A percentile compares a stretch with the other conserved stretches of the same genome.
Evolutionary conservation across 108 stramenopile species (phyloP).

Genomic region (Pseudonitzschia pungens): DNA sequence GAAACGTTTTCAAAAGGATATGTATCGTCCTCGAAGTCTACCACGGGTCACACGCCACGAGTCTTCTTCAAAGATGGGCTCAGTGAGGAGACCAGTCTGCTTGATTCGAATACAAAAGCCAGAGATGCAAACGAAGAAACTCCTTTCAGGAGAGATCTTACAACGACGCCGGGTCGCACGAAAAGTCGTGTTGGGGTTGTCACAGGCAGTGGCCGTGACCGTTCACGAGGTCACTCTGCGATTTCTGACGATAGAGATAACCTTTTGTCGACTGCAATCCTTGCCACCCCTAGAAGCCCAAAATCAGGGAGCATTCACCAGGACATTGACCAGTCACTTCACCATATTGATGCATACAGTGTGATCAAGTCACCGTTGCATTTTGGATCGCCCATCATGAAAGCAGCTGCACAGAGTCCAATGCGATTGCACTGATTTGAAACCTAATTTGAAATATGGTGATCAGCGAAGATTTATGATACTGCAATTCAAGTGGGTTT

Average conservation of each 20-base stretch:
- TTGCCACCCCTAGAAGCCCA: slow-evolving; percentile 39
- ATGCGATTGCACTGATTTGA: slow-evolving; percentile 1
- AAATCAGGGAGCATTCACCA: slow-evolving; percentile 19
- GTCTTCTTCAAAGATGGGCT: slow-evolving; percentile 41
- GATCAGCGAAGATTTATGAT: too few species aligned
- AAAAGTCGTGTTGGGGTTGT: slow-evolving; percentile 24
- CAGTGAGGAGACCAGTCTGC: slow-evolving; percentile 17
- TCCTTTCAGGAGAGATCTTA: slow-evolving; percentile 3
- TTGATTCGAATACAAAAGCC: not conserved
- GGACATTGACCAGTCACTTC: slow-evolving; percentile 43
- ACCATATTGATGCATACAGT: slow-evolving; percentile 40
- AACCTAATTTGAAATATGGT: too few species aligned
- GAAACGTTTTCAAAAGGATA: slow-evolving; percentile 23
- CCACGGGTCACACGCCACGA: slow-evolving; percentile 24
- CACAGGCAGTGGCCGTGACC: slow-evolving; percentile 32
- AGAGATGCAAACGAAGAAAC: slow-evolving; percentile 23
- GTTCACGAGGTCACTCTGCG: slow-evolving; percentile 1
- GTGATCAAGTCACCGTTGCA: slow-evolving; percentile 36
- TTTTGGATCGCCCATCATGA: slow-evolving; percentile 36
- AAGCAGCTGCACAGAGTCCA: slow-evolving; percentile 12
- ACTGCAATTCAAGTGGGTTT: too few species aligned
- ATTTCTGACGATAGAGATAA: slow-evolving; percentile 28
- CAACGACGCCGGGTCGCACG: slow-evolving; percentile 17
- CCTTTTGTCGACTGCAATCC: slow-evolving; percentile 38
- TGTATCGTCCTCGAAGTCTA: not conserved